These are phyloP conservation scores for Quillaja saponaria DNA, from an alignment of 306 rosid species.

Conservation along the genomic window DNA sequence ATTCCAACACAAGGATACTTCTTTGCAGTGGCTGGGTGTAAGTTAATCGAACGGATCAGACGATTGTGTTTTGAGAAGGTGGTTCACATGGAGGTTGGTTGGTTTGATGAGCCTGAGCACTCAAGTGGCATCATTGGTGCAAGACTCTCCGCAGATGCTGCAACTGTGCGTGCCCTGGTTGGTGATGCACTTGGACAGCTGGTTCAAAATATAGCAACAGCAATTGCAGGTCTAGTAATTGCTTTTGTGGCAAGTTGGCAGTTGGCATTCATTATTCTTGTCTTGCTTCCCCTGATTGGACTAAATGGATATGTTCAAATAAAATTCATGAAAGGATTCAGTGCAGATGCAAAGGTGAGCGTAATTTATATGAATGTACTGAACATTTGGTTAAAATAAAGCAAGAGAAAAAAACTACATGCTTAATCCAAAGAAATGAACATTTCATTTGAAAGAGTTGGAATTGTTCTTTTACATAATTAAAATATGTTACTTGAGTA, in stretches of 20 bases:
- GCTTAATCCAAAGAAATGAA: no score
- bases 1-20: conserved; percentile 39
- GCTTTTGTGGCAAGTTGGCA: conserved; percentile 51
- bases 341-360: conserved; percentile 48
- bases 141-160: conserved; percentile 52
- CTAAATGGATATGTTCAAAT: conserved; percentile 43
- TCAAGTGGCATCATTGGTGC: conserved; percentile 52
- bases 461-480: no score
- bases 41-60: conserved; percentile 50
- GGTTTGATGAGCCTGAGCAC: conserved; percentile 56
- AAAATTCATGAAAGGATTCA: conserved; percentile 51
- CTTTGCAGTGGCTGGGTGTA: conserved; percentile 50
- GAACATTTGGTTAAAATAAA: no score
- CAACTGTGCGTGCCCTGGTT: conserved; percentile 44
- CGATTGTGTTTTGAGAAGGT: conserved; percentile 49
- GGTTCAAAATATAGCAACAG: conserved; percentile 39
- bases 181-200: conserved; percentile 42
- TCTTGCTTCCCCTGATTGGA: conserved; percentile 43
- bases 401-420: no score
- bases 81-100: conserved; percentile 51
- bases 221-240: conserved; percentile 43
- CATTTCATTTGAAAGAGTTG: no score
- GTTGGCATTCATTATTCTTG: conserved; percentile 42
- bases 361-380: no score
- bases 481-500: no score